Evolutionary conservation across 1,284 basidiomycete genomes (phyloP).

Genomic region (Cryptococcus floricola): DNA sequence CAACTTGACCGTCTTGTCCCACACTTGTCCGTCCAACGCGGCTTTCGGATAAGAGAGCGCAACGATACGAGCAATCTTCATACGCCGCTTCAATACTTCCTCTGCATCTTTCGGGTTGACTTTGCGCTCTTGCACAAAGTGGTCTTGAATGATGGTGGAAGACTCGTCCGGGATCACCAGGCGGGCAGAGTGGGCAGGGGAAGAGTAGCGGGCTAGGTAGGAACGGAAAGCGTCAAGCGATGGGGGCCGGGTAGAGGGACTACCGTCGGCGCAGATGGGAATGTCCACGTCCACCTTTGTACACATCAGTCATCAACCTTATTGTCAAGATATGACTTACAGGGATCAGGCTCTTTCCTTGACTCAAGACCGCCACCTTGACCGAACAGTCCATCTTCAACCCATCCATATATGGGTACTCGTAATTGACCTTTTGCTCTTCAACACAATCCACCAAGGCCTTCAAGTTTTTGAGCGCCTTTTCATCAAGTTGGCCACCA

Average conservation of each 20-base stretch:
- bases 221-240: constrained; percentile 22
- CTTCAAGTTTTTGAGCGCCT: constrained; percentile 41
- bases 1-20: constrained; percentile 32
- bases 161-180: constrained; percentile 38
- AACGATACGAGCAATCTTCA: constrained; percentile 44
- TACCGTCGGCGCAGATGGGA: constrained; percentile 11
- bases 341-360: constrained; percentile 45
- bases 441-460: constrained; percentile 33
- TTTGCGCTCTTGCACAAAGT: constrained; percentile 36
- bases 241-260: not conserved
- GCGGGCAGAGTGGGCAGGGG: constrained; percentile 16
- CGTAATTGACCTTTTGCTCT: constrained; percentile 40
- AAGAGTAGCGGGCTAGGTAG: constrained; percentile 25
- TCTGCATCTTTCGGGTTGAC: constrained; percentile 20
- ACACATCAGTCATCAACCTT: not conserved
- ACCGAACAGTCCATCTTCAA: constrained; percentile 45
- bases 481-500: constrained; percentile 42
- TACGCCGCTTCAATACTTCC: constrained; percentile 37
- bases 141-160: constrained; percentile 38
- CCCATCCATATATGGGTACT: constrained; percentile 47
- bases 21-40: constrained; percentile 26
- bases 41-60: constrained; percentile 33
- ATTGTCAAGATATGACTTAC: constrained; percentile 16
- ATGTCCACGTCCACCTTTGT: constrained; percentile 31
- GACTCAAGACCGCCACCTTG: constrained; percentile 33